Evolutionary conservation across 2,329 filamentous ascomycete species (phyloP).

Genomic region (Apiospora aurea): DNA sequence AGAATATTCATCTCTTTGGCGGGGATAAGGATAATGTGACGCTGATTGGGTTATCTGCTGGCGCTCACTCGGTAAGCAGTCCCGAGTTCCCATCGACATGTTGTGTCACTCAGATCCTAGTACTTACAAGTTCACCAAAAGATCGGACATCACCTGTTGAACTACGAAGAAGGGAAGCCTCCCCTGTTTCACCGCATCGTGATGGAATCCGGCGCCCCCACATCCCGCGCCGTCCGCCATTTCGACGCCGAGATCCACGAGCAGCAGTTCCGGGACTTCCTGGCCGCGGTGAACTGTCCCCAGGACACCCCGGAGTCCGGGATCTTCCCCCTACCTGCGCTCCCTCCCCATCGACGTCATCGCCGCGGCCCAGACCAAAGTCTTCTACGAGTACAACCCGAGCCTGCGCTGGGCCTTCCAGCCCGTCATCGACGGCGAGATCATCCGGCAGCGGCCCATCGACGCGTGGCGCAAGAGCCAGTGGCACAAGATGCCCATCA

Average conservation of each 20-base stretch:
- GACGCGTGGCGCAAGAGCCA: conserved; percentile 35
- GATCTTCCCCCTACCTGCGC: conserved; percentile 54
- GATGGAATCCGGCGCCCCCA: conserved; percentile 49
- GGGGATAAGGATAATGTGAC: conserved; percentile 58
- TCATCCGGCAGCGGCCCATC: conserved; percentile 39
- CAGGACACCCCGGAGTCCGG: conserved; percentile 50
- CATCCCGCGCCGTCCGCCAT: conserved; percentile 47
- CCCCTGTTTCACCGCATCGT: conserved; percentile 47
- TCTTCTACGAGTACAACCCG: conserved; percentile 45
- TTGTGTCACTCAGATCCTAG: not conserved
- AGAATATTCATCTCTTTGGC: conserved; percentile 61
- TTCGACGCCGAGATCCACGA: conserved; percentile 57
- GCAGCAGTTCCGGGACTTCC: conserved; percentile 55
- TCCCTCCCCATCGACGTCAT: conserved; percentile 42
- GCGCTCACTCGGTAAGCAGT: conserved; percentile 55
- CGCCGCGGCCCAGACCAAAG: conserved; percentile 42
- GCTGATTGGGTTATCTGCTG: conserved; percentile 56
- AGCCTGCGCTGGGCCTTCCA: conserved; percentile 58
- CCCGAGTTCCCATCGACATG: not conserved
- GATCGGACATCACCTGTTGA: conserved; percentile 63
- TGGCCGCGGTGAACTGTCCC: conserved; percentile 52
- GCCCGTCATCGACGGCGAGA: conserved; percentile 54
- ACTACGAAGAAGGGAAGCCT: conserved; percentile 44
- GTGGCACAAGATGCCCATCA: conserved; percentile 45
- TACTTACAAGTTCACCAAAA: conserved; percentile 33